Evolutionary conservation across 768 basidiomycete species (phyloP).

Genomic region (Lyophyllum atratum): DNA sequence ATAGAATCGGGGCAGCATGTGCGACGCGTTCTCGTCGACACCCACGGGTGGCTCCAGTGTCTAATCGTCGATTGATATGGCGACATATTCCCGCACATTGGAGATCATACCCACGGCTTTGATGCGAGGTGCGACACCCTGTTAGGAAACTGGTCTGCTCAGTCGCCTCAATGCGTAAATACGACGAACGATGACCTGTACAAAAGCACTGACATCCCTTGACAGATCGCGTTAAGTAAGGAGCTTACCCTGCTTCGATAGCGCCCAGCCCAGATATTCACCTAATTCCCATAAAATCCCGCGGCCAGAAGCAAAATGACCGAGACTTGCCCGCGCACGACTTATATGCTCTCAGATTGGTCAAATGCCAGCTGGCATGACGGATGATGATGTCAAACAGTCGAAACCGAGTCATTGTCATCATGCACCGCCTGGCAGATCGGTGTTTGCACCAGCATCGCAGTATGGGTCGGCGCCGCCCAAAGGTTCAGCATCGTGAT

Average conservation of each 20-base stretch:
- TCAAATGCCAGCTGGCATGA: not conserved
- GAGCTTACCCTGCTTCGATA: not conserved
- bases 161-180: not conserved
- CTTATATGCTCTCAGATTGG: not conserved
- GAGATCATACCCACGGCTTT: not conserved
- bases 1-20: not conserved
- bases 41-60: not conserved
- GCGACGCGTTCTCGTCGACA: not conserved
- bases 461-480: not conserved
- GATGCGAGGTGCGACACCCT: not conserved
- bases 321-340: not conserved
- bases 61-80: not conserved
- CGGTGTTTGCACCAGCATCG: not conserved
- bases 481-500: not conserved
- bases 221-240: not conserved
- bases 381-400: constrained; percentile 2
- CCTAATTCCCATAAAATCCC: not conserved
- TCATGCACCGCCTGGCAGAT: not conserved
- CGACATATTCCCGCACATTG: not conserved
- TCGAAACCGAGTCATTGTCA: constrained; percentile 6
- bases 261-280: not conserved
- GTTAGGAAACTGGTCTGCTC: not conserved
- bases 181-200: not conserved
- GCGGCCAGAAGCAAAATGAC: constrained; percentile 7
- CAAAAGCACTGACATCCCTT: not conserved